phyloP scores from a whole-genome alignment of 2,329 filamentous ascomycete species.

The Verticillium nubilum region DNA sequence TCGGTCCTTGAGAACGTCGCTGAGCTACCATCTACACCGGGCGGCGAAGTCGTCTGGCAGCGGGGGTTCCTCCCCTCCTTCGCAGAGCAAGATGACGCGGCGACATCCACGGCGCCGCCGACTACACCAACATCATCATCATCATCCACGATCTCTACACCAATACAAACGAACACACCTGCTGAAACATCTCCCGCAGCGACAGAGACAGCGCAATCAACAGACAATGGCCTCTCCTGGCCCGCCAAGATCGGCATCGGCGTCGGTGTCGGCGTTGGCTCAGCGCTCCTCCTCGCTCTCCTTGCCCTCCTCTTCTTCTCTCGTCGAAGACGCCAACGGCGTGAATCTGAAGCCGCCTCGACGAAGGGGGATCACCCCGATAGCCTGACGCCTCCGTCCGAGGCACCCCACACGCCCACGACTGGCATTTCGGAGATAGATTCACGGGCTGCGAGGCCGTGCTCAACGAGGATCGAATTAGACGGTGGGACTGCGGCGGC shows the following conservation, averaged over 20 bases:
- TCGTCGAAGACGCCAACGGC: conserved; percentile 6
- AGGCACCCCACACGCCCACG: conserved; percentile 1
- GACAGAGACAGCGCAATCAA: background rate
- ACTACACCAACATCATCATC: conserved; percentile 1
- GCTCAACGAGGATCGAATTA: conserved; percentile 16
- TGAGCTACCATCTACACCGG: conserved; percentile 17
- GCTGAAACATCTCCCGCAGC: background rate
- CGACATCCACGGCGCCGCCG: background rate
- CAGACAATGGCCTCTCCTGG: conserved; percentile 12
- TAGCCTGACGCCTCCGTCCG: background rate
- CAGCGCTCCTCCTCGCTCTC: conserved; percentile 13
- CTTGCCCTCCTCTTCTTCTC: conserved; percentile 14
- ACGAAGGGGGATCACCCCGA: background rate
- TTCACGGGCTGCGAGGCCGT: conserved; percentile 11
- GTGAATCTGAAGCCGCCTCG: background rate
- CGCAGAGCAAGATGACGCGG: background rate
- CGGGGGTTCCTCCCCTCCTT: conserved; percentile 17
- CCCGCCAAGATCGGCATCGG: conserved; percentile 18
- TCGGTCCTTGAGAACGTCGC: conserved; percentile 18
- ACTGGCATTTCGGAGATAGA: conserved; percentile 13
- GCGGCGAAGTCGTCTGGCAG: conserved; percentile 19
- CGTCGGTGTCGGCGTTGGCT: conserved; percentile 12
- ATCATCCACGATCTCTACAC: background rate
- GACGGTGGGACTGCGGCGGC: conserved; percentile 2
- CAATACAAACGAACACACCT: background rate